Percentiles rank a stretch among this genome's conserved stretches.
These are phyloP conservation scores for Vitis riparia DNA, from an alignment of 164 flowering plant genomes.

Conservation along the genomic window DNA sequence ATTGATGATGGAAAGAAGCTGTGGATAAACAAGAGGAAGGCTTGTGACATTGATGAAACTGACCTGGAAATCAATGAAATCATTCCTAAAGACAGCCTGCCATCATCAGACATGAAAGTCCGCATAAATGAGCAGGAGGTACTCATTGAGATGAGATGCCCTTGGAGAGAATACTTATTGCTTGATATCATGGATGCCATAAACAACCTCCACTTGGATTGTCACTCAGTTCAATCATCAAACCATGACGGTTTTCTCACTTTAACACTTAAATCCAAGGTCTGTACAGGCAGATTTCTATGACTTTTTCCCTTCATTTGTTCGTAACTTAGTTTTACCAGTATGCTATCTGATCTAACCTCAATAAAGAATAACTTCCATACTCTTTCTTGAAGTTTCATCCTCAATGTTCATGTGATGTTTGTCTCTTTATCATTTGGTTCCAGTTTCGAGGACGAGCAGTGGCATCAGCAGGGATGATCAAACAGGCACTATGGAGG, in stretches of 20 bases:
- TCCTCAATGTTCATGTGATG: not conserved
- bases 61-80: constrained; percentile 33
- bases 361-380: not conserved
- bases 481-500: constrained; percentile 63
- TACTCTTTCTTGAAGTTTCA: not conserved
- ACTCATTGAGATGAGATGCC: constrained; percentile 59
- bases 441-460: constrained; percentile 70
- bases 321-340: not conserved
- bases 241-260: constrained; percentile 51
- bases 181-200: constrained; percentile 68
- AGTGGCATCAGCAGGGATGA: constrained; percentile 54
- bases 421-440: not conserved
- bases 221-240: constrained; percentile 66
- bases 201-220: constrained; percentile 60
- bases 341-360: not conserved
- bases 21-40: constrained; percentile 66
- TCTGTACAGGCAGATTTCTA: constrained; percentile 12
- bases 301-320: too few relatives aligned
- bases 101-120: constrained; percentile 43
- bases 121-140: constrained; percentile 49
- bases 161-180: constrained; percentile 71
- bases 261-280: constrained; percentile 76
- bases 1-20: constrained; percentile 27
- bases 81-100: constrained; percentile 27
- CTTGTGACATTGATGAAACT: constrained; percentile 45